phyloP scores from a whole-genome alignment of 495 filamentous ascomycete genomes.

The Penicillium cataractarum region DNA sequence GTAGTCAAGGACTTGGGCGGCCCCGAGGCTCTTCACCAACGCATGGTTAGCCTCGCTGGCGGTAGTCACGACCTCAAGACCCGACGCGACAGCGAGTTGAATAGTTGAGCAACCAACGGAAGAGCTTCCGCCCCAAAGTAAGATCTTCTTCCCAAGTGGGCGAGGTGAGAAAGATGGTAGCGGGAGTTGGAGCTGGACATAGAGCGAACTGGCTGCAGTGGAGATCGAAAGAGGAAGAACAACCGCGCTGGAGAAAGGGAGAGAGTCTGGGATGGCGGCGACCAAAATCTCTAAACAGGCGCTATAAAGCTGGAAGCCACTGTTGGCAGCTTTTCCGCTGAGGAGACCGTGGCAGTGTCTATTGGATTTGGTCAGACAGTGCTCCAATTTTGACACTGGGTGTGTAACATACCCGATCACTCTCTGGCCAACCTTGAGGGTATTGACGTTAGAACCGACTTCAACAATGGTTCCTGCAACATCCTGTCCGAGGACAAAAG shows the following conservation, averaged over 20 bases:
- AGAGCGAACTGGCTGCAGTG: conserved; percentile 52
- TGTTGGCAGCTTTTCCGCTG: conserved; percentile 25
- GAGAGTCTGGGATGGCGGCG: conserved; percentile 38
- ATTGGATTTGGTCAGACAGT: background rate
- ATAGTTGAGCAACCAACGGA: conserved; percentile 38
- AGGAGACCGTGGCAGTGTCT: conserved; percentile 23
- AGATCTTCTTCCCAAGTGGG: conserved; percentile 26
- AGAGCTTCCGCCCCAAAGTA: conserved; percentile 43
- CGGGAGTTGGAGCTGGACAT: conserved; percentile 38
- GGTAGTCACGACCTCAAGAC: conserved; percentile 42
- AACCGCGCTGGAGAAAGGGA: conserved; percentile 44
- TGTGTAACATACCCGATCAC: conserved; percentile 41
- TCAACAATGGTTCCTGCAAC: conserved; percentile 44
- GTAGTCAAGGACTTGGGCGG: conserved; percentile 41
- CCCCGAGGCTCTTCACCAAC: conserved; percentile 43
- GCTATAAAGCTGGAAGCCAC: conserved; percentile 38
- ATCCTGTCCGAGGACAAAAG: conserved; percentile 41
- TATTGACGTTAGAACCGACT: conserved; percentile 35
- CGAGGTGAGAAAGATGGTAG: conserved; percentile 22
- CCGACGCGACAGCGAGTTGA: conserved; percentile 39
- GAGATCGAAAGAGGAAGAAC: conserved; percentile 53
- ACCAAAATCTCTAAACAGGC: conserved; percentile 26
- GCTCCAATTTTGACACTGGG: background rate
- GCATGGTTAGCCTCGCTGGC: conserved; percentile 35
- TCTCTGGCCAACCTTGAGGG: conserved; percentile 43